These are phyloP conservation scores for Pisolithus tinctorius DNA, from an alignment of 768 basidiomycete genomes.

Conservation along the genomic window DNA sequence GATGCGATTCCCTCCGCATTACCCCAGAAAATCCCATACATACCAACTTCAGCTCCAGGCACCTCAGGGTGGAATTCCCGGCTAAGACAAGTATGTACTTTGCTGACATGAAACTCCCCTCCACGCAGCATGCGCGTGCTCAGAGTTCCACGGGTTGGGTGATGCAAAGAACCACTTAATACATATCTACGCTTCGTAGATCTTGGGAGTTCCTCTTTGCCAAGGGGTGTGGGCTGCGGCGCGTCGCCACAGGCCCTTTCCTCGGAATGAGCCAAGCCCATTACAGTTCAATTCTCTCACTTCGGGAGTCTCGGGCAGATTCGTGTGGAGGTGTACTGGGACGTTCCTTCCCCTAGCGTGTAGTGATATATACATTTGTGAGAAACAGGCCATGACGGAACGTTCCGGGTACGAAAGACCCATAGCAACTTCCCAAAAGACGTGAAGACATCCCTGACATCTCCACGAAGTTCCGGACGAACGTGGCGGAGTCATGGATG, in stretches of 20 bases:
- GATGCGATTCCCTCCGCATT: too few species aligned
- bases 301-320: too few species aligned
- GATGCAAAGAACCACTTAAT: not conserved
- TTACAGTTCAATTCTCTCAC: too few species aligned
- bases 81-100: not conserved
- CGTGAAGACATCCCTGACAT: not conserved
- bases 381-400: not conserved
- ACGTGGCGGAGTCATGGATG: not conserved
- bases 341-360: constrained; percentile 13
- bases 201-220: too few species aligned
- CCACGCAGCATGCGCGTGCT: not conserved
- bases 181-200: too few species aligned
- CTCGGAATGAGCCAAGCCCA: too few species aligned
- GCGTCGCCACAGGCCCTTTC: too few species aligned
- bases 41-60: not conserved
- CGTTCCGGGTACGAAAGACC: not conserved
- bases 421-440: not conserved
- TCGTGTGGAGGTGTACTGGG: not conserved
- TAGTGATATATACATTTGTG: constrained; percentile 1
- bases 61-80: not conserved
- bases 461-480: not conserved
- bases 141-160: not conserved
- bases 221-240: too few species aligned
- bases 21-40: too few species aligned
- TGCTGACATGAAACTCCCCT: not conserved